Base-by-base conservation (phyloP, 73 alveolate genomes). In the Stentor roeselii region DNA sequence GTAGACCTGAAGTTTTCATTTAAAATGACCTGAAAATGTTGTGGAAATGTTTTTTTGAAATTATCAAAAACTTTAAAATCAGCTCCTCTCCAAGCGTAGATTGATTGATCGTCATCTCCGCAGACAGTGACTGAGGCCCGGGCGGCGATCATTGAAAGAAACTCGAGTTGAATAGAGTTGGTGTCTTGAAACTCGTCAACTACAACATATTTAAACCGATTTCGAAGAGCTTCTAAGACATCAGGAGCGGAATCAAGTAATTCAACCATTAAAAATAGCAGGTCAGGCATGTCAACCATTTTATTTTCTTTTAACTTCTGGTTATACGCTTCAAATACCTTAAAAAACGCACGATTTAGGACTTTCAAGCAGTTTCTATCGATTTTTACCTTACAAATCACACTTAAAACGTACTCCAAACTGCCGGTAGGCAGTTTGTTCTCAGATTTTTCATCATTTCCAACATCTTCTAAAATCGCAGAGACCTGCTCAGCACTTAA, bases 51-150 rank as follows among this genome's bases (percentile, higher is more conserved):
- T 27, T 82, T 75, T 42, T 87, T 58, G 40, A 92, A 82, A 75
- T 90, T 84, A 11, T 3, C 74, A 87, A 87, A 41, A 42, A 84
- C 60, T 78, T 92, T 89, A 34, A 88, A 78, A 60, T 76, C 84
- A 11, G 97, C 90, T 32, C 97, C 97, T 42, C 93, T 87, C 82
- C 88, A 92, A 1, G 91, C 87, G 82, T 90, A 92, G 32, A 92
- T 92, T 40, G 84, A 75, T 88, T 92, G 91, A 59, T 88, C 91
- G 82, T 92, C 97, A 87, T 92, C 97, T n/a, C 97, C 97, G n/a
- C 91, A 93, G 35, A 75, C 89, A 78, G 92, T 85, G 60, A 92
- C 60, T 14, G 82, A 60, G 41, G 60, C 59, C 11, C 59, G 21
- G 36, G 90, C 39, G 86, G 84, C 76, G 14, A 86, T 59, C 15